Base-by-base conservation (phyloP, 2,329 filamentous ascomycete genomes). In the Penicillium thymicola region DNA sequence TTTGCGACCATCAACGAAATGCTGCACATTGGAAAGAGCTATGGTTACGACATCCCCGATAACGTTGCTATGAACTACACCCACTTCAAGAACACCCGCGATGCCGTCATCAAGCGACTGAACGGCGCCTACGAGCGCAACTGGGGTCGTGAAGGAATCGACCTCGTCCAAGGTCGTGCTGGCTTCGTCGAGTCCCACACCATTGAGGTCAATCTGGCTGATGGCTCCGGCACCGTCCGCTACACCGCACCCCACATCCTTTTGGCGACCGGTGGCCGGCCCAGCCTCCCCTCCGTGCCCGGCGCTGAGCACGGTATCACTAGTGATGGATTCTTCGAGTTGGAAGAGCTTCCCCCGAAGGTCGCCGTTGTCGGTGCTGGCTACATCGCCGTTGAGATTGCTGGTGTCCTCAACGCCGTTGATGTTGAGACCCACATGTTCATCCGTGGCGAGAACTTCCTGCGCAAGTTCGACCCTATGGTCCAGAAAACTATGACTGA, bases 391-490 rank as follows among this genome's bases (percentile, higher is more conserved):
- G 78, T 81, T 37, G 79, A 81, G 63, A 65, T 82, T 62, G 79
- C 79, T 2, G 79, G 79, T 54, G 77, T 81, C 41, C 68, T 81
- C 70, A 75, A 78, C 53, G 76, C 79, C 2, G 70, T 79, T 38
- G 76, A 79, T 16, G 78, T 79, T 14, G 78, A 81, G 59, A 78
- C 77, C 3, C 78, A 81, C 67, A 72, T 81, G 73, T 80, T 80
- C 65, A 79, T 81, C 60, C 75, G 79, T 13, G 75, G 76, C 9
- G 68, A 80, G 40, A 75, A 67, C 13, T 79, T 82, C 59, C 66
- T 82, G 60, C 72, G 79, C 59, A 80, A 76, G 59, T 81, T 82
- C 62, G 79, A 82, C 65, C 78, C 78, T 0, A 81, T 81, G 78
- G 68, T 82, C 49, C 78, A 80, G 63, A 70, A 79, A 49, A 81